Evolutionary conservation across 352 stramenopile genomes (phyloP), one percentile per base, ranked within the genome.

Genomic region (Pythium myriotylum): DNA sequence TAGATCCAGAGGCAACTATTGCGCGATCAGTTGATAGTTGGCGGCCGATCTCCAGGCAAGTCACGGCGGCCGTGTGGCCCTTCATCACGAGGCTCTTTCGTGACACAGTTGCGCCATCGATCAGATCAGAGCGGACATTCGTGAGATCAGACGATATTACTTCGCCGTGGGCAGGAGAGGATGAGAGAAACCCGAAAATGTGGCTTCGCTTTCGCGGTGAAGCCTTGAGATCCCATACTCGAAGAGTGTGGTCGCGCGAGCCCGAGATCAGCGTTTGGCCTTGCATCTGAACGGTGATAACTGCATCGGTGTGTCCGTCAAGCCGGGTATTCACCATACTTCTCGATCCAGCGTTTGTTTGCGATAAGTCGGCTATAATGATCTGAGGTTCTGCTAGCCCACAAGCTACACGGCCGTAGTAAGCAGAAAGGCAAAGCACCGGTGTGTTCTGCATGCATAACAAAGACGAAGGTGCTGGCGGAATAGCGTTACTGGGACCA

Each of bases 41-140:
- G n/a, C 77, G 77, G 4, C 81, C 83, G 26, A 94, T 76, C 29
- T 94, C 85, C 55, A 92, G 65, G 37, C 80, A 91, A 0, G 75
- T 85, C 37, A 94, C 68, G 13, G 81, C 65, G 35, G 51, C 76
- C 8, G 78, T 75, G 58, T 94, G 85, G 4, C 85, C 85, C 33
- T 74, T 74, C 65, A 91, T 76, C 12, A 90, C 75, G 12, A 88
- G 33, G 47, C 82, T 85, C 35, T 75, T 78, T 27, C 81, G 83
- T 5, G 81, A 88, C 33, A 91, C 76, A n/a, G 63, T 64, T 1
- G 70, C 56, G 1, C 75, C 74, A 56, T 93, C 78, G 4, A 93
- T 29, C 4, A 13, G 63, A 16, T 90, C 73, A 3, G 33, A 39
- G 40, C 16, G 55, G n/a, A 23, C 32, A 13, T 40, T 62, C n/a